These are phyloP conservation scores for Claviceps fusiformis DNA, from an alignment of 2,329 filamentous ascomycete species.

Conservation along the genomic window DNA sequence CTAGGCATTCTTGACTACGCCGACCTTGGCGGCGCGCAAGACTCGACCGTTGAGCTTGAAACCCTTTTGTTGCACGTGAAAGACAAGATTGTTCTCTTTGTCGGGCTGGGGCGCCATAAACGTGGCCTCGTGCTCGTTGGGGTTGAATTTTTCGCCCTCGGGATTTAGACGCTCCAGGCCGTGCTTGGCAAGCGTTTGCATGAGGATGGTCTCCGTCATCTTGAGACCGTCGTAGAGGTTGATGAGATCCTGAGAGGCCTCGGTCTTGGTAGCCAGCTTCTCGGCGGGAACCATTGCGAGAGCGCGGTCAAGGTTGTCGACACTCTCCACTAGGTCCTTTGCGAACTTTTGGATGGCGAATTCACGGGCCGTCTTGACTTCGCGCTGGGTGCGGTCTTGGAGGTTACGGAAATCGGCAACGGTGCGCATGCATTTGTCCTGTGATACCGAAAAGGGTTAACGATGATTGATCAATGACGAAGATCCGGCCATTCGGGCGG, in stretches of 20 bases:
- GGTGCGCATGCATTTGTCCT: conserved; percentile 92
- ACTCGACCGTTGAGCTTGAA: conserved; percentile 87
- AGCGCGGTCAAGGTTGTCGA: conserved; percentile 95
- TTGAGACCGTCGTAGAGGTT: conserved; percentile 79
- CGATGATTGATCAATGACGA: neutral
- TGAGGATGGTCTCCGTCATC: conserved; percentile 86
- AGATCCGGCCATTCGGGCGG: too few relatives aligned
- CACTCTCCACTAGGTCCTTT: conserved; percentile 83
- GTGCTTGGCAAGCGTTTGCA: conserved; percentile 84
- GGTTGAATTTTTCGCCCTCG: conserved; percentile 77
- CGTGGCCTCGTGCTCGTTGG: conserved; percentile 90
- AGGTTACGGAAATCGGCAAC: conserved; percentile 97
- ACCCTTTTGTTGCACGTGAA: conserved; percentile 89
- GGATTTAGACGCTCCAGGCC: conserved; percentile 85
- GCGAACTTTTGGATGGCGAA: conserved; percentile 95
- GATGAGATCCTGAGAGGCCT: conserved; percentile 55
- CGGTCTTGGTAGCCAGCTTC: conserved; percentile 46
- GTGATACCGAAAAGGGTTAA: neutral
- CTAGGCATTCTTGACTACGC: conserved; percentile 73
- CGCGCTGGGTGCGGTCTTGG: conserved; percentile 84
- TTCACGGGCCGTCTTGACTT: conserved; percentile 74
- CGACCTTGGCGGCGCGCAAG: conserved; percentile 85
- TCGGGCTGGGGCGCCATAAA: conserved; percentile 82
- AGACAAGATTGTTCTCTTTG: conserved; percentile 82
- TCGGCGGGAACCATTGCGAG: conserved; percentile 64